Evolutionary conservation across 177 flowering plant species (phyloP).

Genomic region (Vitis hybrid): DNA sequence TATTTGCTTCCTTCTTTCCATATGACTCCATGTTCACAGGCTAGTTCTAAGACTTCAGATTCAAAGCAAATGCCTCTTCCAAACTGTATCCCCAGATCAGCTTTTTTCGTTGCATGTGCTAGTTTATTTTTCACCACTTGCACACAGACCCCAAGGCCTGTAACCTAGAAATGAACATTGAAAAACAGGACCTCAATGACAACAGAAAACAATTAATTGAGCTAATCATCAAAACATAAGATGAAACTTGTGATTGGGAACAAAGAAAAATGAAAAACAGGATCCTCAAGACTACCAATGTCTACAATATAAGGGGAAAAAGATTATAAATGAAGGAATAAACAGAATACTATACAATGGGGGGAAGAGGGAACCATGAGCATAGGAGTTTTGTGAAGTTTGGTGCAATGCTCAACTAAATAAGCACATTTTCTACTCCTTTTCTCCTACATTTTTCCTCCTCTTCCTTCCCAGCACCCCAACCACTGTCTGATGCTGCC

Average conservation of each 20-base stretch:
- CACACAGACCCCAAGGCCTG: conserved; percentile 61
- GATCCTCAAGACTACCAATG: too few relatives aligned
- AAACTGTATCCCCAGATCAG: conserved; percentile 60
- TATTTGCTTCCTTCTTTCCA: conserved; percentile 44
- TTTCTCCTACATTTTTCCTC: too few relatives aligned
- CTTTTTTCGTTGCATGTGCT: conserved; percentile 64
- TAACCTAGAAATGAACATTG: conserved; percentile 35
- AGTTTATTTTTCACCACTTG: conserved; percentile 84
- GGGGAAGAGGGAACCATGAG: too few relatives aligned
- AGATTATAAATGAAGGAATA: too few relatives aligned
- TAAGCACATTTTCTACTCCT: too few relatives aligned
- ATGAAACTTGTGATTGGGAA: neutral
- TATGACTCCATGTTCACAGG: conserved; percentile 67
- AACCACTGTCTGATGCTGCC: too few relatives aligned
- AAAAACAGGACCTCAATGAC: neutral
- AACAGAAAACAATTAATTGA: neutral
- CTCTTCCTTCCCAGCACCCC: too few relatives aligned
- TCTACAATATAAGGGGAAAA: too few relatives aligned
- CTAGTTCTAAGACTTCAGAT: conserved; percentile 76
- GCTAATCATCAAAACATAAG: neutral
- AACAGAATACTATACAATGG: too few relatives aligned
- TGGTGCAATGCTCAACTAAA: too few relatives aligned
- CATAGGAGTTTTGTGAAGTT: too few relatives aligned
- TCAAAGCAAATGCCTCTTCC: conserved; percentile 65
- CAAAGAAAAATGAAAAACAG: too few relatives aligned